phyloP scores from a whole-genome alignment of 2,329 filamentous ascomycete genomes.

The Pseudocercospora ulei region DNA sequence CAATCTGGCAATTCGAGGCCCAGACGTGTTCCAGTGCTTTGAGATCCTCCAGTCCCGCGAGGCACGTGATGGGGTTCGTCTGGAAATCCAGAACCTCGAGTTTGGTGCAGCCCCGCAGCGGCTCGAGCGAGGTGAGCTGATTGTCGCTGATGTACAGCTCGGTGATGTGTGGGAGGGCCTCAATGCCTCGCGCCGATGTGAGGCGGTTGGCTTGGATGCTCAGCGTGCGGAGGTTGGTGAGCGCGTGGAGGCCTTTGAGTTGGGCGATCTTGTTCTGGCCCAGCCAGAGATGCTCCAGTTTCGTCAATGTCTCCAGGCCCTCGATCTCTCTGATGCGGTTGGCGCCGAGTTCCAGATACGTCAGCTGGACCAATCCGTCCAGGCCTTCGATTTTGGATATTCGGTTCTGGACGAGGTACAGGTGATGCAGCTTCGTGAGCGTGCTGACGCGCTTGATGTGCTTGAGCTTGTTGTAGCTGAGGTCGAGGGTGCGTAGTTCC shows the following conservation, averaged over 20 bases:
- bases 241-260: slow-evolving; percentile 62
- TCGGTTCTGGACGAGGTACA: slow-evolving; percentile 93
- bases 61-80: slow-evolving; percentile 69
- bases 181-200: slow-evolving; percentile 63
- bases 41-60: slow-evolving; percentile 61
- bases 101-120: slow-evolving; percentile 47
- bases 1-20: slow-evolving; percentile 80
- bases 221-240: slow-evolving; percentile 73
- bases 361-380: slow-evolving; percentile 61
- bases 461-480: slow-evolving; percentile 99
- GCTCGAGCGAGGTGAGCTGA: slow-evolving; percentile 64
- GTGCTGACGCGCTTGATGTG: slow-evolving; percentile 85
- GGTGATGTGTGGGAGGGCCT: slow-evolving; percentile 64
- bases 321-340: slow-evolving; percentile 85
- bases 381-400: slow-evolving; percentile 80
- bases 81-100: slow-evolving; percentile 79
- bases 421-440: slow-evolving; percentile 64
- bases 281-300: slow-evolving; percentile 81
- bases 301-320: slow-evolving; percentile 66
- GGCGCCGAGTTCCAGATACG: slow-evolving; percentile 80
- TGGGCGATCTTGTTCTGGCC: slow-evolving; percentile 94
- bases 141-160: slow-evolving; percentile 97
- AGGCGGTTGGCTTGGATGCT: slow-evolving; percentile 95
- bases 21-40: slow-evolving; percentile 76
- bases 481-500: slow-evolving; percentile 68